Evolutionary conservation across 2,329 filamentous ascomycete species (phyloP).

Genomic region (Aspergillus transmontanensis): DNA sequence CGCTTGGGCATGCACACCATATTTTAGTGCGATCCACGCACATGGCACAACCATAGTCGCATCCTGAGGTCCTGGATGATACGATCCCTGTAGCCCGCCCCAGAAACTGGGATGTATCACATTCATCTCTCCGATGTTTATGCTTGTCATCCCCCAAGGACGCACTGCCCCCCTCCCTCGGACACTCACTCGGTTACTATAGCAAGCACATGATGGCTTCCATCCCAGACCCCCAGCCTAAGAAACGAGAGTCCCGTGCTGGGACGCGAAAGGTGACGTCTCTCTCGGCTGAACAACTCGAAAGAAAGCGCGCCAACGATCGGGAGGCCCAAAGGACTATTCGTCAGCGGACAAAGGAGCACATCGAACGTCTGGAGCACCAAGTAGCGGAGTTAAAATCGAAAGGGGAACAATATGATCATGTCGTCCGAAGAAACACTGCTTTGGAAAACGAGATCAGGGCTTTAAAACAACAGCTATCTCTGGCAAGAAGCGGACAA

Average conservation of each 20-base stretch:
- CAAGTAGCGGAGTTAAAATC: slow-evolving; percentile 56
- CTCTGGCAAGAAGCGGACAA: slow-evolving; percentile 27
- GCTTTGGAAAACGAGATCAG: slow-evolving; percentile 58
- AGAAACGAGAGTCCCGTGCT: slow-evolving; percentile 51
- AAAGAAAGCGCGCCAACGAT: slow-evolving; percentile 63
- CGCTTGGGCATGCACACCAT: slow-evolving; percentile 17
- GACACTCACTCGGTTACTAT: background rate
- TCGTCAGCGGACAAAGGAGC: slow-evolving; percentile 60
- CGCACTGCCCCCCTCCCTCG: slow-evolving; percentile 1
- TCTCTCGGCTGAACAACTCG: slow-evolving; percentile 59
- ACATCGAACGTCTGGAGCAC: slow-evolving; percentile 60
- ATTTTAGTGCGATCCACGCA: slow-evolving; percentile 25
- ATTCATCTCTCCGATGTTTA: slow-evolving; percentile 7
- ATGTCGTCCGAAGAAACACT: slow-evolving; percentile 56
- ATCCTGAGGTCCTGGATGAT: slow-evolving; percentile 13
- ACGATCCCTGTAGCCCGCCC: slow-evolving; percentile 14
- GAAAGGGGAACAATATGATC: slow-evolving; percentile 54
- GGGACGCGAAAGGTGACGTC: slow-evolving; percentile 61
- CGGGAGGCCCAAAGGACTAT: slow-evolving; percentile 63
- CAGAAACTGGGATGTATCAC: slow-evolving; percentile 18
- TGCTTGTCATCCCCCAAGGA: slow-evolving; percentile 15
- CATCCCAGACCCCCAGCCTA: slow-evolving; percentile 24
- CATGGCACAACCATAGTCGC: slow-evolving; percentile 25
- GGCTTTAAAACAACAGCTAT: slow-evolving; percentile 54
- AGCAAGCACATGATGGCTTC: slow-evolving; percentile 26